A percentile compares a stretch with the other conserved stretches of the same genome.
These are phyloP conservation scores for Neurospora sp. DNA, from an alignment of 495 filamentous ascomycete genomes.

Conservation along the genomic window DNA sequence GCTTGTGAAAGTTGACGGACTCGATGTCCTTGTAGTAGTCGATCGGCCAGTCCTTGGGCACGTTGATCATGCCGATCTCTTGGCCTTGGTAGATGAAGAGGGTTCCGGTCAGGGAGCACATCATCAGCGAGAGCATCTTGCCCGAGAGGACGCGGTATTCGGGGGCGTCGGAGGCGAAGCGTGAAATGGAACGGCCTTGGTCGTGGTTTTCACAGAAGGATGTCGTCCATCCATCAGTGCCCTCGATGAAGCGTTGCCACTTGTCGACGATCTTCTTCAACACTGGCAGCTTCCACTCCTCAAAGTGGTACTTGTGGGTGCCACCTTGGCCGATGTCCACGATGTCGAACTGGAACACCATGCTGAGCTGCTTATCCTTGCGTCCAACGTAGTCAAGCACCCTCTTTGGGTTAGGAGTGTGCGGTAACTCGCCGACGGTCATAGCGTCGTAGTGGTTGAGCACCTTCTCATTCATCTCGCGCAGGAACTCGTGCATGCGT, in stretches of 20 bases:
- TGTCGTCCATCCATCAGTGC: constrained; percentile 63
- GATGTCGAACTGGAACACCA: constrained; percentile 68
- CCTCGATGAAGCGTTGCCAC: constrained; percentile 61
- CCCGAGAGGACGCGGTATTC: constrained; percentile 36
- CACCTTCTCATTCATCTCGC: constrained; percentile 49
- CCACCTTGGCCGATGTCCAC: constrained; percentile 49
- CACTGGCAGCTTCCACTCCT: constrained; percentile 39
- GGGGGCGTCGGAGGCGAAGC: constrained; percentile 30
- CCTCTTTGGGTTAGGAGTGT: constrained; percentile 46
- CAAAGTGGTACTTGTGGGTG: constrained; percentile 28
- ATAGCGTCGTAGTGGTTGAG: constrained; percentile 58
- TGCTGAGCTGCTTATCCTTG: constrained; percentile 54
- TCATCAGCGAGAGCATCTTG: constrained; percentile 46
- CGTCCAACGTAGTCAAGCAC: constrained; percentile 50
- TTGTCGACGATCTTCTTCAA: constrained; percentile 50
- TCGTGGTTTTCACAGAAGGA: constrained; percentile 62
- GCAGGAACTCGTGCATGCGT: constrained; percentile 54
- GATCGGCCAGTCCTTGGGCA: constrained; percentile 53
- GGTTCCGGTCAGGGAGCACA: constrained; percentile 50
- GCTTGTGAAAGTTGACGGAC: constrained; percentile 51
- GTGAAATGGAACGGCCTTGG: constrained; percentile 15
- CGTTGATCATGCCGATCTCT: constrained; percentile 67
- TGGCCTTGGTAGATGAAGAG: constrained; percentile 71
- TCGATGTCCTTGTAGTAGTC: constrained; percentile 67
- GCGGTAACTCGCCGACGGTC: constrained; percentile 64